Conservation (phyloP, 1,139 yeast species). For the Saccharomyces uvarum region DNA sequence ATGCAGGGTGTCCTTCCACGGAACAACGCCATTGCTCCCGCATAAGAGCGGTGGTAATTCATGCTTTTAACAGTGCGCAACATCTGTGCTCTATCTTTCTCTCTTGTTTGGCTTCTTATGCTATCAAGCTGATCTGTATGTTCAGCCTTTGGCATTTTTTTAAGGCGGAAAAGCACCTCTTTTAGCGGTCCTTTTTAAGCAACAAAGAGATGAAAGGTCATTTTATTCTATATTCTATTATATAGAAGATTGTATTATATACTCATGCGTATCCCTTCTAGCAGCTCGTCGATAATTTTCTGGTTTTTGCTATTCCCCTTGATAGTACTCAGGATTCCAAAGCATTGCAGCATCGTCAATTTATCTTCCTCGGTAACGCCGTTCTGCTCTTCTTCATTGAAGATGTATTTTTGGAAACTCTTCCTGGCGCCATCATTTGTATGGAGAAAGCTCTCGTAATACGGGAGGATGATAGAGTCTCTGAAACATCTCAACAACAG, state of each 20-base stretch:
- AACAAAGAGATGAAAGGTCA: not conserved
- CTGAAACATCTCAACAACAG: slow-evolving; percentile 39
- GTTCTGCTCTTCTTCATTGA: slow-evolving; percentile 25
- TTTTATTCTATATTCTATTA: not conserved
- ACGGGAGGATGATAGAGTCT: slow-evolving; percentile 40
- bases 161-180: not conserved
- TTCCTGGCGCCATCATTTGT: slow-evolving; percentile 22
- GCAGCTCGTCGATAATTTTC: slow-evolving; percentile 39
- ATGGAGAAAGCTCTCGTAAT: slow-evolving; percentile 34
- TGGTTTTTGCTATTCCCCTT: slow-evolving; percentile 46
- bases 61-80: not conserved
- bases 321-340: slow-evolving; percentile 44
- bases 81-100: not conserved
- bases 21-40: not conserved
- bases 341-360: slow-evolving; percentile 44
- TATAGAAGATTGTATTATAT: slow-evolving; percentile 9
- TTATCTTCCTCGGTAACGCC: slow-evolving; percentile 27
- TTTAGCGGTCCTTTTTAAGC: not conserved
- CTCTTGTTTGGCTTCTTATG: not conserved
- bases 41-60: not conserved
- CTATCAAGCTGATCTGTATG: not conserved
- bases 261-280: slow-evolving; percentile 26
- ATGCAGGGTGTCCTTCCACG: not conserved
- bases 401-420: slow-evolving; percentile 21
- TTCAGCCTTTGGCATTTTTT: not conserved